Base-by-base conservation (phyloP, 2,329 filamentous ascomycete genomes). In the Plectosphaerella sp. region DNA sequence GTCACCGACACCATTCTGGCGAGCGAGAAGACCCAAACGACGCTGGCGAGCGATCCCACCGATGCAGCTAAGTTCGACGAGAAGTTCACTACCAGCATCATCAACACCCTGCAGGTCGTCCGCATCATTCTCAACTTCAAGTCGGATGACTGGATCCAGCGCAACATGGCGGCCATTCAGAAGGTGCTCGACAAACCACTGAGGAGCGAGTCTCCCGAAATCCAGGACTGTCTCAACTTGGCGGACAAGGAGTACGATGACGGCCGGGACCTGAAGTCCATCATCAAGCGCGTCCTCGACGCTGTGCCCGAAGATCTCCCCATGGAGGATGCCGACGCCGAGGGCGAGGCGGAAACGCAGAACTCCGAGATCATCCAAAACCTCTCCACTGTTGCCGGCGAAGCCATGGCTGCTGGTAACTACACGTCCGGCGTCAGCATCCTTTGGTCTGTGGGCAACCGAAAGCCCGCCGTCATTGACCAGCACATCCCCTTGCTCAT, bases 101-200 rank as follows among this genome's bases (percentile, higher is more conserved):
- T 99, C 71, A 99, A 99, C 66, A 91, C 92, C 2, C 78, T 99
- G 14, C 92, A 97, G 66, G 89, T 97, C 41, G 78, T 99, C 54
- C 89, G 93, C 47, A 88, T 97, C 54, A 85, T 99, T 47, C 77
- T 97, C 54, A 91, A 94, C 61, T 86, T 87, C 57, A 95, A 96
- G 68, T 77, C 89, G 0, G 87, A 96, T 62, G 90, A 96, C 3
- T 99, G 94, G 94, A 86, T 97, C 37, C 72, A 91, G 49, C 84
- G 84, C 61, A 89, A 91, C 58, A 80, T 96, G 61, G 71, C 86
- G 0, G 76, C 84, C 25, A 78, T 97, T 25, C 91, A 97, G 67
- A 96, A 91, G 65, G 83, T 97, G 12, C 72, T 97, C 14, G 92
- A 97, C 57, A 97, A 96, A 72, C 84, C 89, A 12, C 73, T 99